Evolutionary conservation across 148 eudicot species (phyloP).

Genomic region (Vaccinium macrocarpon): DNA sequence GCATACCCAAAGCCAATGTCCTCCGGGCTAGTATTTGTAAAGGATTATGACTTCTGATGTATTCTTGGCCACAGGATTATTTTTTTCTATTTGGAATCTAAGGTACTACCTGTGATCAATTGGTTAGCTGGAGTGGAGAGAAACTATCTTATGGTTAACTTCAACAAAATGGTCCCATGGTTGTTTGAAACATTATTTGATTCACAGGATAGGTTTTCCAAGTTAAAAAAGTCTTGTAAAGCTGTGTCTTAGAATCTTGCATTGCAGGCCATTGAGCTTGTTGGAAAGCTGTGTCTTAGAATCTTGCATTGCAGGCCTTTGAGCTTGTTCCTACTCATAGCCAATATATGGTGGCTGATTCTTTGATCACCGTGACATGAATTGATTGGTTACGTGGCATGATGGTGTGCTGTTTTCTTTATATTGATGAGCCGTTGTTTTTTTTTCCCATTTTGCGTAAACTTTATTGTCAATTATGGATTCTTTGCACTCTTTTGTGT

Average conservation of each 20-base stretch:
- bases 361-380: background rate
- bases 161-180: background rate
- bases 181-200: background rate
- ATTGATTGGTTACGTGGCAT: background rate
- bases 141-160: background rate
- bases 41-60: background rate
- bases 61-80: too few relatives aligned
- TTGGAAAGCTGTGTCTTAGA: background rate
- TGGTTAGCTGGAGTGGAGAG: background rate
- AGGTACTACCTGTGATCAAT: too few relatives aligned
- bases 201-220: background rate
- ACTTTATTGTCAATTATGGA: background rate
- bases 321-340: background rate
- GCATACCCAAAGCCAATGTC: background rate
- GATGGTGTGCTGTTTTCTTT: background rate
- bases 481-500: background rate
- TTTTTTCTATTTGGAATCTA: background rate
- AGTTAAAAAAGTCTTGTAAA: background rate
- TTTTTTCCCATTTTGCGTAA: background rate
- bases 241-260: background rate
- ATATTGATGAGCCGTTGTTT: background rate
- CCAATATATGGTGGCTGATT: background rate
- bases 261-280: background rate
- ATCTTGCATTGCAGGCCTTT: background rate
- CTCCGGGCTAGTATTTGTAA: background rate